Evolutionary conservation across 805 yeast genomes (phyloP).

Genomic region (Candida corydali): DNA sequence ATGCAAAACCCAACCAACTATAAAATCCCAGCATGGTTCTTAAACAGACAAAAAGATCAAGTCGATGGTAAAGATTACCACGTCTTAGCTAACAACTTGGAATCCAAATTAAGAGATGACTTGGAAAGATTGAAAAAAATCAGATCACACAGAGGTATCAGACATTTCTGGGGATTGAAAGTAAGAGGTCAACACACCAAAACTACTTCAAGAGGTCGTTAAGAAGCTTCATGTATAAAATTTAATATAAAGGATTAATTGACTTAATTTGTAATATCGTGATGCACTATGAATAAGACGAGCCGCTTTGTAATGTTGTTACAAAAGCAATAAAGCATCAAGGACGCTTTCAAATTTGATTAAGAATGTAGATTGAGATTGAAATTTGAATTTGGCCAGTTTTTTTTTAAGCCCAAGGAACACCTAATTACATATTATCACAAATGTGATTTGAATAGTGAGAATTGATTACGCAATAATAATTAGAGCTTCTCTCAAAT

Average conservation of each 20-base stretch:
- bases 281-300: too few species aligned
- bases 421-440: too few species aligned
- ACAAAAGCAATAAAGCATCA: too few species aligned
- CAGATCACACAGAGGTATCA: conserved; percentile 99
- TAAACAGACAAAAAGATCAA: conserved; percentile 98
- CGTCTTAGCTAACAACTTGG: conserved; percentile 97
- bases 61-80: conserved; percentile 99
- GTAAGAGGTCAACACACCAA: conserved; percentile 99
- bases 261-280: too few species aligned
- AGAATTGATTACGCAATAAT: too few species aligned
- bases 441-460: too few species aligned
- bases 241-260: conserved; percentile 3
- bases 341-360: too few species aligned
- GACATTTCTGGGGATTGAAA: conserved; percentile 99
- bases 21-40: conserved; percentile 99
- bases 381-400: too few species aligned
- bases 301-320: too few species aligned
- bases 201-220: conserved; percentile 96
- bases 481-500: too few species aligned
- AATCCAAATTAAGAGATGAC: conserved; percentile 99
- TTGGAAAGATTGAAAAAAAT: conserved; percentile 99
- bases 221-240: conserved; percentile 2
- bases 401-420: too few species aligned
- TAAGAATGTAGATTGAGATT: too few species aligned
- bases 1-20: conserved; percentile 99